Evolutionary conservation across 106 monocot genomes (phyloP).

Genomic region (Amphibolis antarctica): DNA sequence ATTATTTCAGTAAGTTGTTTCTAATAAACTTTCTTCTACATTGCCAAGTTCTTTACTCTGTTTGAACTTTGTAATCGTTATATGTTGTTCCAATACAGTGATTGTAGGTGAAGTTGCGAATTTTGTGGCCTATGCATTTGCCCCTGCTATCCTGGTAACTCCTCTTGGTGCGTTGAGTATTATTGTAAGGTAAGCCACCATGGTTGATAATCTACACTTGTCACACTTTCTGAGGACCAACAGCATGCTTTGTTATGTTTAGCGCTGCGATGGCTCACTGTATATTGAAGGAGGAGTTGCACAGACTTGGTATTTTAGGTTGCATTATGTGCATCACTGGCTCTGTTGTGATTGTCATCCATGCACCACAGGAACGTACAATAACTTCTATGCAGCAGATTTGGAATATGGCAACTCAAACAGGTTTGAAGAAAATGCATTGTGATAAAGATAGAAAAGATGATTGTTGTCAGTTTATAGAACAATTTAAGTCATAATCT

Average conservation of each 20-base stretch:
- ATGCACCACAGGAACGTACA: constrained; percentile 65
- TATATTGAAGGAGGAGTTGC: constrained; percentile 65
- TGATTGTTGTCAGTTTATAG: too few species aligned
- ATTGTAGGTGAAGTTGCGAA: constrained; percentile 75
- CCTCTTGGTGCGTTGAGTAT: constrained; percentile 85
- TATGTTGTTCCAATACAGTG: constrained; percentile 30
- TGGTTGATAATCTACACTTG: background rate
- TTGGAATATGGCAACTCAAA: constrained; percentile 72
- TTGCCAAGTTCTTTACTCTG: background rate
- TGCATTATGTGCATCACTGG: constrained; percentile 81
- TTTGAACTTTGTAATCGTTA: background rate
- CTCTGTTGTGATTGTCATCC: constrained; percentile 60
- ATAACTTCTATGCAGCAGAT: constrained; percentile 72
- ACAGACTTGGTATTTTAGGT: constrained; percentile 58
- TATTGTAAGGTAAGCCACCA: constrained; percentile 50
- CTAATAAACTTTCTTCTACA: background rate
- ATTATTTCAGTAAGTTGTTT: too few species aligned
- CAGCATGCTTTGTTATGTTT: background rate
- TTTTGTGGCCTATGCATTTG: constrained; percentile 81
- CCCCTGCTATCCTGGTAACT: constrained; percentile 73
- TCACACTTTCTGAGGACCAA: background rate
- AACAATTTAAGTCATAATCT: too few species aligned
- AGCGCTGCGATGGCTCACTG: constrained; percentile 83
- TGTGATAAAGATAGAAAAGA: too few species aligned
- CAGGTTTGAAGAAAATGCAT: constrained; percentile 31